These are phyloP conservation scores for Scedosporium apiospermum DNA, from an alignment of 2,329 filamentous ascomycete species.

Conservation along the genomic window DNA sequence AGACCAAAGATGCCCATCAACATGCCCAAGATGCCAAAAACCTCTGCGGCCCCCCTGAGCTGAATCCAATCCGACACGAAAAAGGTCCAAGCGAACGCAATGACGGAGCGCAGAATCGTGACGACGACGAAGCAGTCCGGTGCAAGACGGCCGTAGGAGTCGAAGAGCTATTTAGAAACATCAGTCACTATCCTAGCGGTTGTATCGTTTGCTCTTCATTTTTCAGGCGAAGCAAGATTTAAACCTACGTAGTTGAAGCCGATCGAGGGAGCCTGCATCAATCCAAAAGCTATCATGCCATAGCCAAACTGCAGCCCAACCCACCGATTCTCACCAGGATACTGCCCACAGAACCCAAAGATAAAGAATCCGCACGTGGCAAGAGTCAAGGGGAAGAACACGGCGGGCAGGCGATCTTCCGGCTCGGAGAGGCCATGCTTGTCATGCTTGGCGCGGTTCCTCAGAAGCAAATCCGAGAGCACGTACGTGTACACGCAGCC, in stretches of 20 bases:
- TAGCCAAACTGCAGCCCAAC: conserved; percentile 23
- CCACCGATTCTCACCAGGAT: conserved; percentile 20
- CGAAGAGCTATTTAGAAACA: conserved; percentile 30
- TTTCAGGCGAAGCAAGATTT: neutral
- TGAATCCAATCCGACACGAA: conserved; percentile 40
- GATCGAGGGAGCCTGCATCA: conserved; percentile 27
- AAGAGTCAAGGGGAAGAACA: conserved; percentile 19
- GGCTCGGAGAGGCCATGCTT: conserved; percentile 24
- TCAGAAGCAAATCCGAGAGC: conserved; percentile 64
- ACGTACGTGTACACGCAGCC: conserved; percentile 67
- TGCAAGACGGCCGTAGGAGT: conserved; percentile 34
- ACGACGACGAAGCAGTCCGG: conserved; percentile 45
- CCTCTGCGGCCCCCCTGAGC: conserved; percentile 29
- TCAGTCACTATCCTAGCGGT: neutral
- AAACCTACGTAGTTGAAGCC: conserved; percentile 29
- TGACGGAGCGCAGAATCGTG: conserved; percentile 35
- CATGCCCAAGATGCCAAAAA: conserved; percentile 43
- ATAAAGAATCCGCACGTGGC: conserved; percentile 23
- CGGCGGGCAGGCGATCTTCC: conserved; percentile 20
- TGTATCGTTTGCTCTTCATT: too few relatives aligned
- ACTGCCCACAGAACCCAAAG: conserved; percentile 26
- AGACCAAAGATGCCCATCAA: conserved; percentile 38
- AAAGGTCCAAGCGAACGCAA: conserved; percentile 45
- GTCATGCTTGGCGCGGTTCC: conserved; percentile 62
- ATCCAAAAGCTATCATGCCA: conserved; percentile 26